Base-by-base conservation (phyloP, 345 rosid genomes). In the Viola odorata region DNA sequence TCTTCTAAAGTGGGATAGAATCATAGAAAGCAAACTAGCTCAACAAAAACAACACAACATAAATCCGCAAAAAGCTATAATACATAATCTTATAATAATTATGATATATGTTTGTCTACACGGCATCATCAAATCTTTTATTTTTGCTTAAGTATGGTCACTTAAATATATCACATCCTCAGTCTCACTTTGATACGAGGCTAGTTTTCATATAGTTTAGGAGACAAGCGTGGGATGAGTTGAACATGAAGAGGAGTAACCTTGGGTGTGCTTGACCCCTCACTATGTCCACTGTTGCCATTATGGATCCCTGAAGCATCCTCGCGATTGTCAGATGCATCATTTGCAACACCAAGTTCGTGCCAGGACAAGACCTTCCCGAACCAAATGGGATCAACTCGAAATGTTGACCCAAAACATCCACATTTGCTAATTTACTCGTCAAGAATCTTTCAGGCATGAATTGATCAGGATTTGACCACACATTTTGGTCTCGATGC, bases 311-410 rank as follows among this genome's bases (percentile, higher is more conserved):
- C 8, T 60, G 64, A 37, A 60, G 54, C 13, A 49, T 6, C 10
- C 55, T 60, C 2, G 54, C 64, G 10, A 60, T 13, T 7, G 32
- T 7, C 44, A 60, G n/a, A 6, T 48, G 55, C 52, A 60, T 3
- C 2, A 60, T 37, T 7, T 60, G 64, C 64, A 48, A 6, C n/a
- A 54, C 64, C 7, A 60, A 60, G 5, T 13, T 60, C 12, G 37
- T 3, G 3, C 64, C 64, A 4, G 64, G 64, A 49, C 64, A 60
- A 2, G 64, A 60, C 23, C 64, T 60, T 60, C 64, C 64, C 0
- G 32, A 47, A 3, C 64, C 53, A 16, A 60, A 60, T 36, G 64
- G 53, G 6, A 60, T 4, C 3, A 16, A 45, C 63, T 60, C 63
- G 5, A 60, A 50, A 61, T 59, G 10, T 11, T 59, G 63, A 12